Percentiles rank a stretch among this genome's conserved stretches.
phyloP scores from a whole-genome alignment of 2,329 filamentous ascomycete genomes.

The Onygenales sp. region DNA sequence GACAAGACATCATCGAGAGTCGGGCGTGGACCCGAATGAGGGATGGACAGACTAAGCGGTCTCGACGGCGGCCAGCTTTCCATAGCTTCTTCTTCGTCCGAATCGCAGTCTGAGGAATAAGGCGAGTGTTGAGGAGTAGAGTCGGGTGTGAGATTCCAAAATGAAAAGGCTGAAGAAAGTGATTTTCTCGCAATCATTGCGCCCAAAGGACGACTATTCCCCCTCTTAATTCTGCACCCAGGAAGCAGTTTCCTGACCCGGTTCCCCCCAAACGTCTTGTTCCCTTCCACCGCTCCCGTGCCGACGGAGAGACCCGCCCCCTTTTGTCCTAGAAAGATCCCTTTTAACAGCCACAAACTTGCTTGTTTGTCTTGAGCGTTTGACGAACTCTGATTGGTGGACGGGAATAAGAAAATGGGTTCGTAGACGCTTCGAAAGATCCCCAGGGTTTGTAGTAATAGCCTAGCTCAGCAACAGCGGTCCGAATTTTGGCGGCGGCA shows the following conservation, averaged over 20 bases:
- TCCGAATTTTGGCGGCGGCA: too few species aligned
- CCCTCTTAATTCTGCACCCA: neutral
- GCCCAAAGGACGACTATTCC: neutral
- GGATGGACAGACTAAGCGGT: conserved; percentile 34
- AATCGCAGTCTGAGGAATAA: conserved; percentile 32
- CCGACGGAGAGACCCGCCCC: neutral
- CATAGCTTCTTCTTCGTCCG: conserved; percentile 30
- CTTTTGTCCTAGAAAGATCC: neutral
- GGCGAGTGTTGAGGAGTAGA: conserved; percentile 38
- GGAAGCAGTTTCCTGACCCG: neutral
- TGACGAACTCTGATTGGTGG: neutral
- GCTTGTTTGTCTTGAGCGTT: neutral
- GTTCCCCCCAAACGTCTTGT: neutral
- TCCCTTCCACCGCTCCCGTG: neutral
- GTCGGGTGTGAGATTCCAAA: conserved; percentile 31
- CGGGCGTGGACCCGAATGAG: conserved; percentile 46
- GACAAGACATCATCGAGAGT: conserved; percentile 79
- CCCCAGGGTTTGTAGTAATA: too few species aligned
- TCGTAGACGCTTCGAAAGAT: too few species aligned
- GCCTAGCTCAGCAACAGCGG: too few species aligned
- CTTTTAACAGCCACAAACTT: neutral
- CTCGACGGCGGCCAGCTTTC: conserved; percentile 28
- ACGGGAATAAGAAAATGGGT: neutral
- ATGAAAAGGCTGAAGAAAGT: conserved; percentile 24
- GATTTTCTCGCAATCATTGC: conserved; percentile 15